Percentiles rank a stretch among this genome's conserved stretches.
Evolutionary conservation across 768 basidiomycete species (phyloP).

Genomic region (Lentinula edodes): DNA sequence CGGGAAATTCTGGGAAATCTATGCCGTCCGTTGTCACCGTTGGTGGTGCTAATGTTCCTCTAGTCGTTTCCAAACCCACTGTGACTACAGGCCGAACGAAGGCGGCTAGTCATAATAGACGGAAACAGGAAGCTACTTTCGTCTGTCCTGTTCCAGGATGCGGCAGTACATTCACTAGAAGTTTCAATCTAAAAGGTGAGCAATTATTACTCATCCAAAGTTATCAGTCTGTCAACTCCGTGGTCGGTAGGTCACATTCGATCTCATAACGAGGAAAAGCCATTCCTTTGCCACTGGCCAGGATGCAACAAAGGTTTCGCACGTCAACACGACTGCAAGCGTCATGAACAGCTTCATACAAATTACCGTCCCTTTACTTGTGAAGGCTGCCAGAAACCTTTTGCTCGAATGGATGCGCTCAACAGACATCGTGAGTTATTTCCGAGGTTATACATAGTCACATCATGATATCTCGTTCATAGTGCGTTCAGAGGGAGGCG

Average conservation of each 20-base stretch:
- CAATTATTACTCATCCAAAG: slow-evolving; percentile 8
- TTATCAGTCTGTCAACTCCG: not conserved
- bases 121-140: slow-evolving; percentile 88
- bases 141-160: slow-evolving; percentile 78
- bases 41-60: slow-evolving; percentile 8
- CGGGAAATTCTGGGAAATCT: not conserved
- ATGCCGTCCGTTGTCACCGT: slow-evolving; percentile 7
- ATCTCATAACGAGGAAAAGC: slow-evolving; percentile 91
- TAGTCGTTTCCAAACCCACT: slow-evolving; percentile 59
- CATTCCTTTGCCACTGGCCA: slow-evolving; percentile 92
- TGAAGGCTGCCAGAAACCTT: slow-evolving; percentile 88
- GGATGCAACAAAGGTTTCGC: slow-evolving; percentile 94
- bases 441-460: not conserved
- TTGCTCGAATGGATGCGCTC: slow-evolving; percentile 92
- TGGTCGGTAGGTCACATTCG: slow-evolving; percentile 72
- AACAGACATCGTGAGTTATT: slow-evolving; percentile 80
- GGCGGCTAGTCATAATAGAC: slow-evolving; percentile 76
- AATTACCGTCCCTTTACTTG: slow-evolving; percentile 91
- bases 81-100: slow-evolving; percentile 90
- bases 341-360: slow-evolving; percentile 91
- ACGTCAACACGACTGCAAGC: slow-evolving; percentile 92
- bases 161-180: slow-evolving; percentile 84
- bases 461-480: not conserved
- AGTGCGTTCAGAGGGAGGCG: slow-evolving; percentile 81
- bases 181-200: slow-evolving; percentile 88